phyloP scores from a whole-genome alignment of 116 monocot species.

The Papilionanthe hybrid region DNA sequence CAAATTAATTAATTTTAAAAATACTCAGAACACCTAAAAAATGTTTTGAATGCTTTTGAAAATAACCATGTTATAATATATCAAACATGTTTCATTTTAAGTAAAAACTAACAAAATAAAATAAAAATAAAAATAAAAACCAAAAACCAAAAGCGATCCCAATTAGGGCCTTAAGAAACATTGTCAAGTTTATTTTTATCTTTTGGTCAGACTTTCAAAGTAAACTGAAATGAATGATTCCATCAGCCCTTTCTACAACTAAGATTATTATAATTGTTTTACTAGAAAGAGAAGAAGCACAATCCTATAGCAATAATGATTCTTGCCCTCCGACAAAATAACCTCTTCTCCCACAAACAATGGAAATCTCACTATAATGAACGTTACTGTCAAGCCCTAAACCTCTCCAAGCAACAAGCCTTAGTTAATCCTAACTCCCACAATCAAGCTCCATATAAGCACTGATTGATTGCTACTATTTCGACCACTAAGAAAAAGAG shows the following conservation, averaged over 20 bases:
- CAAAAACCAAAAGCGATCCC: too few relatives aligned
- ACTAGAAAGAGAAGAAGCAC: neutral
- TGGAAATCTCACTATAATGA: too few relatives aligned
- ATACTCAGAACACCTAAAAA: too few relatives aligned
- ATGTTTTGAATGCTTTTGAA: too few relatives aligned
- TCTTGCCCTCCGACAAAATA: neutral
- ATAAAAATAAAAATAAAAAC: too few relatives aligned
- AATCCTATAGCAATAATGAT: neutral
- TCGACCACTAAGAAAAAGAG: too few relatives aligned
- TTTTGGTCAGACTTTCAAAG: neutral
- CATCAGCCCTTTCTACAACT: neutral
- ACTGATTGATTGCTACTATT: too few relatives aligned
- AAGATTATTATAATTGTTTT: neutral
- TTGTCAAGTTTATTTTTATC: neutral
- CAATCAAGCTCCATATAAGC: neutral
- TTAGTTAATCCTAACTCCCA: neutral
- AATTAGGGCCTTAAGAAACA: neutral
- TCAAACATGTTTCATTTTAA: too few relatives aligned
- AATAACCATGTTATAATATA: too few relatives aligned
- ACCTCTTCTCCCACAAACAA: too few relatives aligned
- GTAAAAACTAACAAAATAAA: too few relatives aligned
- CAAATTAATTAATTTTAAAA: too few relatives aligned
- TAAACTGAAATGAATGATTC: neutral
- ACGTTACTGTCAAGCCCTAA: neutral
- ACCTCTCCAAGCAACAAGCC: neutral